Evolutionary conservation across 179 eudicot genomes (phyloP).

Genomic region (Beta lomatogona): DNA sequence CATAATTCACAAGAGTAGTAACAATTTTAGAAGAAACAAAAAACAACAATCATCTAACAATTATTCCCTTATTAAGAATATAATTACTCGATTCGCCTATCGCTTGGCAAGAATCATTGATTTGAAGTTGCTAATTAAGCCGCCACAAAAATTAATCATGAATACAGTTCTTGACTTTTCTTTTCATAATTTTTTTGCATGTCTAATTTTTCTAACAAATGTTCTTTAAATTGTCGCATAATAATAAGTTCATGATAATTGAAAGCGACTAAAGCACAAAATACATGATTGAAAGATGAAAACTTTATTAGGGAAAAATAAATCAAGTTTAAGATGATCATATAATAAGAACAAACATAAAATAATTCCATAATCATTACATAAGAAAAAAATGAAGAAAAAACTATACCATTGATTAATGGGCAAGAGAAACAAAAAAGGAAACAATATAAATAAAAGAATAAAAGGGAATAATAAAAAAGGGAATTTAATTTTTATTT

Average conservation of each 20-base stretch:
- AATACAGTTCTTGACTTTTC: not conserved
- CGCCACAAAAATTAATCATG: not conserved
- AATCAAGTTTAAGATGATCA: constrained; percentile 1
- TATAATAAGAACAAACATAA: not conserved
- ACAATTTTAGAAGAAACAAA: too few relatives aligned
- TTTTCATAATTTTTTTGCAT: not conserved
- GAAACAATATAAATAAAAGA: not conserved
- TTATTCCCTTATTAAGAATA: not conserved
- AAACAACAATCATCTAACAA: not conserved
- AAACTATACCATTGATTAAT: not conserved
- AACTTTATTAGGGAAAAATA: not conserved
- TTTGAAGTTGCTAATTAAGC: not conserved
- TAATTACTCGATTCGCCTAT: not conserved
- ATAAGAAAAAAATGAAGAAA: too few relatives aligned
- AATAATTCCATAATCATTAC: too few relatives aligned
- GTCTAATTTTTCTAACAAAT: too few relatives aligned
- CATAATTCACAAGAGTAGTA: too few relatives aligned
- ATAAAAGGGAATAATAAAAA: too few relatives aligned
- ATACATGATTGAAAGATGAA: too few relatives aligned
- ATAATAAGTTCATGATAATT: too few relatives aligned
- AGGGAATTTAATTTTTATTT: too few relatives aligned
- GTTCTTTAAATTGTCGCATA: not conserved
- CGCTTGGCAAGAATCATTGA: not conserved
- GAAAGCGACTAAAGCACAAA: too few relatives aligned
- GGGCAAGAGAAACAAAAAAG: not conserved